phyloP scores from a whole-genome alignment of 441 rosid genomes.

The Gossypium laxum region DNA sequence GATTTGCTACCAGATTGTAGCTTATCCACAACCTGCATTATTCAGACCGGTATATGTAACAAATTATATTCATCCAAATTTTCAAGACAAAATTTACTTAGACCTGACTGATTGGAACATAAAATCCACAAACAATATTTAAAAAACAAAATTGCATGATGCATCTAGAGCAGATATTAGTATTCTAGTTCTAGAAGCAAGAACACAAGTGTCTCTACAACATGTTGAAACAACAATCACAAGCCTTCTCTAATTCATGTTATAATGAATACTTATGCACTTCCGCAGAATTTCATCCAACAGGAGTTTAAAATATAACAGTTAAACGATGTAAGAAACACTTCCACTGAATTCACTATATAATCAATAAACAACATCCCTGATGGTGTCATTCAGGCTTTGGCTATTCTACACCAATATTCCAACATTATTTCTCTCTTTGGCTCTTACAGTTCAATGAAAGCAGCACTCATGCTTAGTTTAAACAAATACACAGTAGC shows the following conservation, averaged over 20 bases:
- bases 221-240: background rate
- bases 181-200: background rate
- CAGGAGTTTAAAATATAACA: background rate
- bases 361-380: background rate
- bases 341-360: background rate
- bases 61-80: background rate
- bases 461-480: background rate
- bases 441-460: background rate
- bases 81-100: background rate
- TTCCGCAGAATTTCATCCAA: background rate
- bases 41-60: slow-evolving; percentile 3
- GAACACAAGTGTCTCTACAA: background rate
- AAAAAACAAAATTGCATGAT: background rate
- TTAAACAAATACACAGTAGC: background rate
- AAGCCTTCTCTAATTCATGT: background rate
- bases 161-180: background rate
- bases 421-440: background rate
- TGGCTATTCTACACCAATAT: background rate
- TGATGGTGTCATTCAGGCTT: background rate
- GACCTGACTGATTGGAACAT: background rate
- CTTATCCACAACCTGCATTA: slow-evolving; percentile 74
- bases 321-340: background rate
- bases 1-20: slow-evolving; percentile 73
- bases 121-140: background rate
- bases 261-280: background rate